phyloP scores from a whole-genome alignment of 768 basidiomycete species.

The Auricularia sp. region DNA sequence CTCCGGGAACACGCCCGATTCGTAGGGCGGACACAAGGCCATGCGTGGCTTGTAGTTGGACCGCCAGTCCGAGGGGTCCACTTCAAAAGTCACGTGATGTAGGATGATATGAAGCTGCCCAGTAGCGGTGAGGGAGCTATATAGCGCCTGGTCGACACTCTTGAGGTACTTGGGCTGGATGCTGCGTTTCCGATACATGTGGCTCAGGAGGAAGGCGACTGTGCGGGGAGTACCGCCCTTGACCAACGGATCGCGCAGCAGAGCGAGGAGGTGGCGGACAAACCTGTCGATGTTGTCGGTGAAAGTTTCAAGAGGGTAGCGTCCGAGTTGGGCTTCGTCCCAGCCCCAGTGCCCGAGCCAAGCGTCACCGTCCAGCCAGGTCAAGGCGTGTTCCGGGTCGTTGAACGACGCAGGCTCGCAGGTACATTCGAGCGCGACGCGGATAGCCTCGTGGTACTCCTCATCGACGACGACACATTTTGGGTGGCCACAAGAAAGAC shows the following conservation, averaged over 20 bases:
- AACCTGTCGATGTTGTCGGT: too few relatives aligned
- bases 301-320: too few relatives aligned
- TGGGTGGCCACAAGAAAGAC: too few relatives aligned
- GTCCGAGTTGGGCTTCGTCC: too few relatives aligned
- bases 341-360: too few relatives aligned
- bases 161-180: not conserved
- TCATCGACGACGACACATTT: too few relatives aligned
- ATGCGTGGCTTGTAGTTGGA: not conserved
- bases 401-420: too few relatives aligned
- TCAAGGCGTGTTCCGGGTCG: too few relatives aligned
- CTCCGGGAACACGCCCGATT: not conserved
- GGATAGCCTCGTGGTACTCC: too few relatives aligned
- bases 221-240: not conserved
- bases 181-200: not conserved
- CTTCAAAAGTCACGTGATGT: conserved; percentile 16
- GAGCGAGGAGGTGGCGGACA: conserved; percentile 9
- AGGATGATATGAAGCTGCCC: not conserved
- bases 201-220: not conserved
- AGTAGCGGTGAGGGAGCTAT: not conserved
- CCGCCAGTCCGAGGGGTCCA: conserved; percentile 9
- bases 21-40: not conserved
- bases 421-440: too few relatives aligned
- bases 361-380: too few relatives aligned
- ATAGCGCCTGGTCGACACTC: not conserved
- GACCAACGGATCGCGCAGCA: conserved; percentile 10